Conservation (phyloP, 1,139 yeast genomes). For the Protomyces gravidus region DNA sequence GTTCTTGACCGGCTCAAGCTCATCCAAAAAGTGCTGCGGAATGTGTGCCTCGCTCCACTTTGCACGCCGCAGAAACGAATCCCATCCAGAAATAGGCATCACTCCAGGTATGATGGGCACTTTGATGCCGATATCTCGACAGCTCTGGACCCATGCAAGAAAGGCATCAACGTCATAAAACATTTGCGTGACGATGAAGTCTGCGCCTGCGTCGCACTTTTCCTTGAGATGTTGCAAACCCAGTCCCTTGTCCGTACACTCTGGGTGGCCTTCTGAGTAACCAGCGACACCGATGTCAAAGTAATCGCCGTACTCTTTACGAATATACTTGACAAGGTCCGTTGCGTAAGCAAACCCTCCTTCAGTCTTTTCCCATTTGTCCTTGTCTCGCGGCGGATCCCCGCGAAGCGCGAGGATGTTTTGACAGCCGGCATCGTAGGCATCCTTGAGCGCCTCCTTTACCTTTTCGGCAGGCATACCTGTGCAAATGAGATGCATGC, state of each 20-base stretch:
- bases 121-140: constrained; percentile 69
- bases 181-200: constrained; percentile 90
- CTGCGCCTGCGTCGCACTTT: constrained; percentile 89
- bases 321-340: constrained; percentile 56
- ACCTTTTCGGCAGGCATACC: constrained; percentile 81
- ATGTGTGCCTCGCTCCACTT: constrained; percentile 83
- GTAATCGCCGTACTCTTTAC: constrained; percentile 55
- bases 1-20: constrained; percentile 76
- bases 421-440: constrained; percentile 88
- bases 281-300: constrained; percentile 73
- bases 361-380: constrained; percentile 47
- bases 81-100: constrained; percentile 95
- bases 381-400: constrained; percentile 67
- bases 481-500: constrained; percentile 97
- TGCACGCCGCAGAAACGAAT: constrained; percentile 87
- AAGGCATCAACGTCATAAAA: constrained; percentile 83
- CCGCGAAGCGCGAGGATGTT: constrained; percentile 85
- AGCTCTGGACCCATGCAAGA: constrained; percentile 69
- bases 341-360: constrained; percentile 75
- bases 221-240: constrained; percentile 69
- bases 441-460: constrained; percentile 79
- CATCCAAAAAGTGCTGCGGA: constrained; percentile 68
- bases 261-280: constrained; percentile 77
- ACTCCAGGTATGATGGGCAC: constrained; percentile 95
- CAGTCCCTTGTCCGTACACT: constrained; percentile 50